Percentiles rank a stretch among this genome's conserved stretches.
Conservation (phyloP, 2,329 filamentous ascomycete genomes). For the Claviceps arundinis region DNA sequence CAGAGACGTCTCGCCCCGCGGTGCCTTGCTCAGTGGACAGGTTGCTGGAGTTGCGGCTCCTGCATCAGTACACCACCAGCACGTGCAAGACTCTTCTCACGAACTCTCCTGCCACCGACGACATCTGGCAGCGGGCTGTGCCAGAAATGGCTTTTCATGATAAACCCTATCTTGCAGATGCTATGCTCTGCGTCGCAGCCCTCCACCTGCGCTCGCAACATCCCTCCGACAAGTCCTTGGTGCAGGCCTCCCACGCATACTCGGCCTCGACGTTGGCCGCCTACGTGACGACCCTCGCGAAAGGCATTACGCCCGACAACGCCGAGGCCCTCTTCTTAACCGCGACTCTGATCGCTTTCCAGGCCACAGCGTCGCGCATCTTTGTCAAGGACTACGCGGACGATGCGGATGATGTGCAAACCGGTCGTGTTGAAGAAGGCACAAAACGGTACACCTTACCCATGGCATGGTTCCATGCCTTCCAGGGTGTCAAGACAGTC, state of each 20-base stretch:
- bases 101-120: slow-evolving; percentile 35
- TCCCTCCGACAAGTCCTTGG: slow-evolving; percentile 45
- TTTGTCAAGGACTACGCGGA: slow-evolving; percentile 44
- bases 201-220: slow-evolving; percentile 44
- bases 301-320: slow-evolving; percentile 44
- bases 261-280: slow-evolving; percentile 50
- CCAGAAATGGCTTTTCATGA: slow-evolving; percentile 48
- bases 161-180: slow-evolving; percentile 46
- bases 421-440: slow-evolving; percentile 17
- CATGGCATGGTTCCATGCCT: slow-evolving; percentile 52
- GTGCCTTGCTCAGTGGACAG: slow-evolving; percentile 27
- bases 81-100: slow-evolving; percentile 48
- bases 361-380: slow-evolving; percentile 49
- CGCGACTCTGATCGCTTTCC: slow-evolving; percentile 50
- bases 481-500: slow-evolving; percentile 53
- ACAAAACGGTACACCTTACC: slow-evolving; percentile 42
- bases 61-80: slow-evolving; percentile 50
- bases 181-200: slow-evolving; percentile 50
- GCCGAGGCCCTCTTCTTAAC: slow-evolving; percentile 52
- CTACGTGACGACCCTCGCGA: slow-evolving; percentile 42
- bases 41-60: slow-evolving; percentile 46
- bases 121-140: slow-evolving; percentile 47
- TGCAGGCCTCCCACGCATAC: slow-evolving; percentile 50
- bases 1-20: slow-evolving; percentile 19
- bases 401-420: neutral